Base-by-base conservation (phyloP, 768 basidiomycete species). In the Suillus subaureus region DNA sequence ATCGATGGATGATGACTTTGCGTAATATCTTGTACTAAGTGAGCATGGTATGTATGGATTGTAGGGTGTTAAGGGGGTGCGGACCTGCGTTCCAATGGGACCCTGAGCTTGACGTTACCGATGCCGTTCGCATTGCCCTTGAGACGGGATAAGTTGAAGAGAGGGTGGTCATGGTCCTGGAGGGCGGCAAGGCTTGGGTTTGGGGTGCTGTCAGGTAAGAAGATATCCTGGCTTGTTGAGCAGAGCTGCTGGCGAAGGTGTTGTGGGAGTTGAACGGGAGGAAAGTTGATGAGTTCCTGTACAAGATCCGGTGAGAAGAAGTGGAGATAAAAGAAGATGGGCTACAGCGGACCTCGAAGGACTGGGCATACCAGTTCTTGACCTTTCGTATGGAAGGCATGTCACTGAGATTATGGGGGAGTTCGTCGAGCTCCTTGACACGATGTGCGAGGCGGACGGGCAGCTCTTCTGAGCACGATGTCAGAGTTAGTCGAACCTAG, bases 291-390 rank as follows among this genome's bases (percentile, higher is more conserved):
- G 64, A 99, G 85, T 82, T 98, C 97, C 96, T 98, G 67, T 2
- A 28, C 7, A 39, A 31, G 31, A 64, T 16, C 26, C 13, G 12
- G 35, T 70, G 28, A 69, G 70, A 49, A 51, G 39, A 35, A 51
- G 63, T 62, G 51, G 33, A 31, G n/a, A 52, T 37, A 52, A 28
- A 8, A 43, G 56, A 23, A 28, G 26, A 42, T 61, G 56, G 61
- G 28, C 62, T 39, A 80, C 89, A 58, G 63, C 89, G 61, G 62
- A 96, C 97, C 86, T 99, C 93, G 77, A 99, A 99, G 18, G 93
- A 94, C 81, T 99, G 94, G 0, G 97, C 97, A 77, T 99, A 99
- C 97, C 97, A 99, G 72, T 97, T 91, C 81, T 96, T 96, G 66
- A 99, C 93, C 74, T 93, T 96, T 65, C 89, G 87, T 69, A 99